A percentile compares a stretch with the other conserved stretches of the same genome.
phyloP scores from a whole-genome alignment of 2,329 filamentous ascomycete species.

The Lachnellula cervina region DNA sequence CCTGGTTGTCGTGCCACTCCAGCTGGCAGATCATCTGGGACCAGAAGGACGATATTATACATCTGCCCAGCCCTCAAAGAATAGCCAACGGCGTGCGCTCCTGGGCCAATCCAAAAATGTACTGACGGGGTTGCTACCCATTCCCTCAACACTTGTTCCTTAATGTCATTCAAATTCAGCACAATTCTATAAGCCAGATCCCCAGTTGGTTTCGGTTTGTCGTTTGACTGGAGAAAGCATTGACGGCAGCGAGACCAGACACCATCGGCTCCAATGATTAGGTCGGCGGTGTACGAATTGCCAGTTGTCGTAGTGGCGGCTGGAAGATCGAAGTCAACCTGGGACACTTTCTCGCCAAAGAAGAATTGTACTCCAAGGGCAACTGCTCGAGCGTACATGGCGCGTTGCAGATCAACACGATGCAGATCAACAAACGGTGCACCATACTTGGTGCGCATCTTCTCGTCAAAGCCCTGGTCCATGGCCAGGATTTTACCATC shows the following conservation, averaged over 20 bases:
- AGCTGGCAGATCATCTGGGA: slow-evolving; percentile 57
- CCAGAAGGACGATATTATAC: slow-evolving; percentile 62
- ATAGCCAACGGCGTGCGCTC: slow-evolving; percentile 58
- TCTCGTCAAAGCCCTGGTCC: slow-evolving; percentile 23
- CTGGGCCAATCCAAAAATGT: slow-evolving; percentile 61
- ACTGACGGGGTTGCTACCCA: slow-evolving; percentile 49
- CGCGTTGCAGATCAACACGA: slow-evolving; percentile 43
- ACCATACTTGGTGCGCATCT: slow-evolving; percentile 18
- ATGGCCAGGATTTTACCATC: slow-evolving; percentile 34
- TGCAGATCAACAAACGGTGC: slow-evolving; percentile 43
- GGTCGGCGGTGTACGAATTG: slow-evolving; percentile 42
- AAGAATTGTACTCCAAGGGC: slow-evolving; percentile 36
- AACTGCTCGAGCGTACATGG: slow-evolving; percentile 36
- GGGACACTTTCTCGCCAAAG: slow-evolving; percentile 34
- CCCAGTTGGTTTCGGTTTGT: slow-evolving; percentile 47
- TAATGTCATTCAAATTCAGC: slow-evolving; percentile 41
- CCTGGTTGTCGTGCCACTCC: slow-evolving; percentile 48
- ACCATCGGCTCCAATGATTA: slow-evolving; percentile 60
- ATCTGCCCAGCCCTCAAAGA: slow-evolving; percentile 52
- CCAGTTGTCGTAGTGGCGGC: slow-evolving; percentile 18
- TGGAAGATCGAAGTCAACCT: slow-evolving; percentile 21
- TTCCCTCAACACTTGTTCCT: slow-evolving; percentile 39
- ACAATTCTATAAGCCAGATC: slow-evolving; percentile 63
- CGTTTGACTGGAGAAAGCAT: slow-evolving; percentile 35
- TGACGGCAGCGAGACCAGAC: slow-evolving; percentile 56